Conservation (phyloP, 106 monocot genomes). For the Agapanthus africanus region DNA sequence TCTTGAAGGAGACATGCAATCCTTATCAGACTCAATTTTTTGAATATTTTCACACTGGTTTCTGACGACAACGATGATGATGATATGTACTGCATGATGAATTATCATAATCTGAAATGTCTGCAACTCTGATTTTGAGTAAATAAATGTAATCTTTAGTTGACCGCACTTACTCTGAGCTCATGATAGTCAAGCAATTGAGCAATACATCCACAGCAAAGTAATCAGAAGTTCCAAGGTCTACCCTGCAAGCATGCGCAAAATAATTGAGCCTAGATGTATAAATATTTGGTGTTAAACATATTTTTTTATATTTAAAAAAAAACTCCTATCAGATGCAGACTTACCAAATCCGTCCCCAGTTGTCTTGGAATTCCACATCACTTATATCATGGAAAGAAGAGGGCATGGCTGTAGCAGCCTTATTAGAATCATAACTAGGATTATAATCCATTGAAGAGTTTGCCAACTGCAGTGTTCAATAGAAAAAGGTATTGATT, state of each 20-base stretch:
- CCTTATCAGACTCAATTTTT: not conserved
- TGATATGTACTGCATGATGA: not conserved
- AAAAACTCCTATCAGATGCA: no score
- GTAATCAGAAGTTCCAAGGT: conserved; percentile 88
- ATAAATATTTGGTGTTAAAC: conserved; percentile 26
- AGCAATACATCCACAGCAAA: conserved; percentile 89
- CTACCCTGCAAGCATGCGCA: conserved; percentile 56
- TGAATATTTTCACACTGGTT: no score
- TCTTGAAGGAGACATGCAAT: not conserved
- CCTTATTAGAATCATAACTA: conserved; percentile 73
- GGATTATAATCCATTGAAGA: conserved; percentile 80
- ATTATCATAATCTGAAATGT: not conserved
- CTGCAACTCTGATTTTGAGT: not conserved
- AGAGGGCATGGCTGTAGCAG: conserved; percentile 59
- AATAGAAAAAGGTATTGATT: conserved; percentile 16
- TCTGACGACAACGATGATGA: no score
- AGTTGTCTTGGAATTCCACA: conserved; percentile 95
- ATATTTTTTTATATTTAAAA: no score
- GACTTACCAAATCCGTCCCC: conserved; percentile 91
- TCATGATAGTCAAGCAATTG: conserved; percentile 76
- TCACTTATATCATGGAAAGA: conserved; percentile 97
- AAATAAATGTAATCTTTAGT: not conserved
- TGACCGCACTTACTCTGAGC: conserved; percentile 66
- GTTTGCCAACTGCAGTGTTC: conserved; percentile 77
- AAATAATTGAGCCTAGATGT: not conserved